These are phyloP conservation scores for Pleurozium schreberi DNA, from an alignment of 225 moss, liverwort and hornwort species.

Conservation along the genomic window DNA sequence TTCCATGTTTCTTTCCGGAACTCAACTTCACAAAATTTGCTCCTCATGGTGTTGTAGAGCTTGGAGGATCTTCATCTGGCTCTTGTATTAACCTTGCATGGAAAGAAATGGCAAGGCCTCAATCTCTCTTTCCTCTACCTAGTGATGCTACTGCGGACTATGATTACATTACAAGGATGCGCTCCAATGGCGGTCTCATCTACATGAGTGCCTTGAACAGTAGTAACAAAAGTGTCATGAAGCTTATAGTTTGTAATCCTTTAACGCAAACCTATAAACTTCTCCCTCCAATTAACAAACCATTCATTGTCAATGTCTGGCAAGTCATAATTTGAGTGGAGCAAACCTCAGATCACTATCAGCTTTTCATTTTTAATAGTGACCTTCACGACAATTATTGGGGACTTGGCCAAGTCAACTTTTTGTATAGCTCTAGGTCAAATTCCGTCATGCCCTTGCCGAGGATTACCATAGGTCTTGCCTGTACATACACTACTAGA, in stretches of 20 bases:
- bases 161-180: background rate
- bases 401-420: background rate
- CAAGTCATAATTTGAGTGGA: background rate
- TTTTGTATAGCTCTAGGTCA: background rate
- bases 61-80: background rate
- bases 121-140: background rate
- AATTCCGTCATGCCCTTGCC: background rate
- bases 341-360: background rate
- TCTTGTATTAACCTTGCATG: background rate
- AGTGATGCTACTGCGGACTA: background rate
- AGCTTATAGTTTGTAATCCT: background rate
- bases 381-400: no score
- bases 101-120: background rate
- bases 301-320: background rate
- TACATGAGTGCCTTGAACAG: background rate
- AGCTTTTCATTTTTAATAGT: background rate
- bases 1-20: background rate
- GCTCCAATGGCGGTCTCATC: background rate
- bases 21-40: background rate
- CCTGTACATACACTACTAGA: no score
- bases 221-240: background rate
- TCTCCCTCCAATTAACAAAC: background rate
- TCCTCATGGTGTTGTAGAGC: background rate
- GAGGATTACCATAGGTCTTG: background rate
- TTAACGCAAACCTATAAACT: background rate